Evolutionary conservation across 2,329 filamentous ascomycete species (phyloP).

Genomic region (Zymoseptoria crescenta): DNA sequence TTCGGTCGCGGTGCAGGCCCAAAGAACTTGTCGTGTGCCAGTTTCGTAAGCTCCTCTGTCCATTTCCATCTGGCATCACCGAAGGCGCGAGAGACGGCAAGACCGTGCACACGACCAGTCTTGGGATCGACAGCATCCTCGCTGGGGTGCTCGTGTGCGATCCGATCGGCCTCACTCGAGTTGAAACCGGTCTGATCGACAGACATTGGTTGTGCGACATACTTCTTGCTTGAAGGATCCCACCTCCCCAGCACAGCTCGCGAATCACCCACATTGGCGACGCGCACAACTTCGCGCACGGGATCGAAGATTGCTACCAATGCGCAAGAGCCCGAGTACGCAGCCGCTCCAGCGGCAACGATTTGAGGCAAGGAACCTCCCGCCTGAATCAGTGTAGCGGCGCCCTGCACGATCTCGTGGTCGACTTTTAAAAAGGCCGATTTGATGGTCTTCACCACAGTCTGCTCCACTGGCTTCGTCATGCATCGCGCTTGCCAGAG

Average conservation of each 20-base stretch:
- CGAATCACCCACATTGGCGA: constrained; percentile 61
- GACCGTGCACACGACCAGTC: constrained; percentile 53
- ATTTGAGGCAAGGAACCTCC: constrained; percentile 11
- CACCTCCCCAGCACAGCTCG: constrained; percentile 55
- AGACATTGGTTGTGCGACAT: constrained; percentile 49
- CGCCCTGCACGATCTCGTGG: constrained; percentile 27
- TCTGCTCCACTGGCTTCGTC: constrained; percentile 18
- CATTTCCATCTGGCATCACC: constrained; percentile 65
- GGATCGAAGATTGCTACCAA: constrained; percentile 57
- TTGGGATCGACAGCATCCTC: constrained; percentile 52
- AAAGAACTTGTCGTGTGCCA: constrained; percentile 42
- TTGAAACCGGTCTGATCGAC: constrained; percentile 61
- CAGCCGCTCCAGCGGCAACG: constrained; percentile 28
- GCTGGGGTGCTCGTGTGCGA: constrained; percentile 53
- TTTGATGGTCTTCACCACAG: constrained; percentile 32
- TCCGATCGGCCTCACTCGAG: constrained; percentile 47
- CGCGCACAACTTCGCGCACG: constrained; percentile 44
- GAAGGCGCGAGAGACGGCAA: constrained; percentile 58
- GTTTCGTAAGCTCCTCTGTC: constrained; percentile 42
- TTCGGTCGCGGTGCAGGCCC: constrained; percentile 42
- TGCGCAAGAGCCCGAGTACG: constrained; percentile 53
- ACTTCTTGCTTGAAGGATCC: constrained; percentile 37
- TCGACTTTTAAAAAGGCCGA: constrained; percentile 36
- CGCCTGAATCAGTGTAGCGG: constrained; percentile 13
- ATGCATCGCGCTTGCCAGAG: constrained; percentile 17